Evolutionary conservation across 805 yeast genomes (phyloP), one percentile per base, ranked within the genome.

Genomic region (Ogataea chonburiensis): DNA sequence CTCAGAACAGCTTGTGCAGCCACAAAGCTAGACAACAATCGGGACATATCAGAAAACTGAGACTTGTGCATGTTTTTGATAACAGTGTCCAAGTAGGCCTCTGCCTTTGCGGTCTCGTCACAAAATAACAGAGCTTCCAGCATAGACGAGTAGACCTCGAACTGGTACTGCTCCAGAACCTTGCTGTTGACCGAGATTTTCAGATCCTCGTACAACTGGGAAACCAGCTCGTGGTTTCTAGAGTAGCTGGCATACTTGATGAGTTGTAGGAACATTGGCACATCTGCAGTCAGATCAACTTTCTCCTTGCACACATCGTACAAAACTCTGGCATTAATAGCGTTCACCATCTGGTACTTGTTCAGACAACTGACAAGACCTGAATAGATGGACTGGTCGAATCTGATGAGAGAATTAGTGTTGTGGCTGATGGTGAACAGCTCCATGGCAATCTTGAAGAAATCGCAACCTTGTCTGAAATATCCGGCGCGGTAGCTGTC

Each of bases 21-120:
- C 22, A 62, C 28, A 34, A 37, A 63, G 21, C 52, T 33, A 7
- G 64, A 54, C 11, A 63, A 31, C 20, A 61, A 33, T 3, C 29
- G 22, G 2, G 54, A 45, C 17, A 36, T 16, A 24, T 40, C 43
- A 10, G 45, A 37, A n/a, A 44, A 46, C 5, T 45, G 29, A 8
- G 46, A 31, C 0, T 64, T 47, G 18, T 17, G 22, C 16, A 15
- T 28, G 8, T 24, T 9, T 8, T 13, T 12, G 26, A 81, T 55
- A 5, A 81, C 63, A 25, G 68, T 63, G 51, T 81, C 84, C 48
- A 83, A 60, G 38, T 81, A 69, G 40, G 70, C 65, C 1, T 81
- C 68, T 3, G 86, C 79, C 25, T 70, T 47, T 7, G 65, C 62
- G 23, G 68, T 45, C 44, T 79, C 73, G 25, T 70, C 73, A 28